Base-by-base conservation (phyloP, 1,139 yeast genomes). In the Yamadazyma sp. region DNA sequence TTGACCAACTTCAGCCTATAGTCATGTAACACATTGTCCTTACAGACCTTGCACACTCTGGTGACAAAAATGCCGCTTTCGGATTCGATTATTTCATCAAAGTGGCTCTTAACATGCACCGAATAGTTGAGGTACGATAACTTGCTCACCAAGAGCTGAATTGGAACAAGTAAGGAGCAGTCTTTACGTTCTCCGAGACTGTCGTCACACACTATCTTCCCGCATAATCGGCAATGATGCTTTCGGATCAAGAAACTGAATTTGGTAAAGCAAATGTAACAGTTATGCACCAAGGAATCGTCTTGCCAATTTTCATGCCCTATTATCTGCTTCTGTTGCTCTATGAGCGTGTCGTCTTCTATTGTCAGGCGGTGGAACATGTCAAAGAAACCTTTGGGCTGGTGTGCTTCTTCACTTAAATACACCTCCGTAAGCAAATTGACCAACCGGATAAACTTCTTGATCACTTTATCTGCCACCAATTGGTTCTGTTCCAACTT, bases 151-250 rank as follows among this genome's bases (percentile, higher is more conserved):
- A 86, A 58, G 8, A 75, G 59, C 5, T 65, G 58, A 1, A 85
- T 51, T 0, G 91, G 88, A 0, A 87, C 83, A 43, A 81, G 77
- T 51, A 82, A 77, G 0, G 96, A 87, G 58, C 98, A 91, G 8
- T 53, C 48, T 39, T 57, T 50, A 12, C 72, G 48, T 33, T 57
- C 58, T 2, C 63, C 62, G 28, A 48, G 53, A 0, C 74, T 55
- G 51, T 83, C 84, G 29, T 86, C 95, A 63, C 98, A 91, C 0
- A 88, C 89, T 1, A 86, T 77, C 24, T 62, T 57, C 0, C 98
- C 98, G 64, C 98, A 92, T 25, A 87, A 59, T 25, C 96, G 67
- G 57, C 96, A 88, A 56, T 88, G 97, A 56, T 92, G 98, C 50
- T 87, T 88, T 41, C 96, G 69, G 16, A 79, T 56, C 5, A 83